phyloP scores from a whole-genome alignment of 495 filamentous ascomycete genomes.

The Ramalina intermedia region DNA sequence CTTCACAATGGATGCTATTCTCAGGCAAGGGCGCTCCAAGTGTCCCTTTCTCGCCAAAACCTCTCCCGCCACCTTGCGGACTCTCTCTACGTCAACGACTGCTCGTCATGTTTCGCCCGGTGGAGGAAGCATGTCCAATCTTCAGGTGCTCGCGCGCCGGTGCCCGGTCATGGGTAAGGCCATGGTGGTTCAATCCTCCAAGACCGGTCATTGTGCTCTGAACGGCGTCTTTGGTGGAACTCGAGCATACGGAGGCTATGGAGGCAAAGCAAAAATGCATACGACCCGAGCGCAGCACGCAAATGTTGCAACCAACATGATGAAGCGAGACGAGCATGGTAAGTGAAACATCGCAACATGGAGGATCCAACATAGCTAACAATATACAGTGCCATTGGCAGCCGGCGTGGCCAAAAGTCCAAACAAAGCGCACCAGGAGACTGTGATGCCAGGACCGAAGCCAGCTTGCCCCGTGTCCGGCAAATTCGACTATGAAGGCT shows the following conservation, averaged over 20 bases:
- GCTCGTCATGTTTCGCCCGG: constrained; percentile 56
- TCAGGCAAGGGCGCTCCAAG: constrained; percentile 86
- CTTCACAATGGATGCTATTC: constrained; percentile 67
- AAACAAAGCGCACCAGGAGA: constrained; percentile 4
- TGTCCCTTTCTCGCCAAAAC: constrained; percentile 96
- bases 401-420: constrained; percentile 11
- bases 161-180: constrained; percentile 99
- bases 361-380: not conserved
- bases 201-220: constrained; percentile 28
- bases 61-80: constrained; percentile 74
- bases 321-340: constrained; percentile 48
- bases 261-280: constrained; percentile 60
- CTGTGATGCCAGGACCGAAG: constrained; percentile 23
- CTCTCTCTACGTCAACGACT: constrained; percentile 59
- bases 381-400: constrained; percentile 5
- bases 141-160: constrained; percentile 84
- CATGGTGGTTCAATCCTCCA: constrained; percentile 70
- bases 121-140: constrained; percentile 89
- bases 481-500: constrained; percentile 80
- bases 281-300: constrained; percentile 62
- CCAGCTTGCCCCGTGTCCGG: constrained; percentile 29
- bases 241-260: constrained; percentile 32
- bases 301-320: constrained; percentile 48
- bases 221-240: constrained; percentile 26
- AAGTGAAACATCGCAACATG: constrained; percentile 7